A percentile compares a stretch with the other conserved stretches of the same genome.
Evolutionary conservation across 106 monocot species (phyloP).

Genomic region (Platanthera zijinensis): DNA sequence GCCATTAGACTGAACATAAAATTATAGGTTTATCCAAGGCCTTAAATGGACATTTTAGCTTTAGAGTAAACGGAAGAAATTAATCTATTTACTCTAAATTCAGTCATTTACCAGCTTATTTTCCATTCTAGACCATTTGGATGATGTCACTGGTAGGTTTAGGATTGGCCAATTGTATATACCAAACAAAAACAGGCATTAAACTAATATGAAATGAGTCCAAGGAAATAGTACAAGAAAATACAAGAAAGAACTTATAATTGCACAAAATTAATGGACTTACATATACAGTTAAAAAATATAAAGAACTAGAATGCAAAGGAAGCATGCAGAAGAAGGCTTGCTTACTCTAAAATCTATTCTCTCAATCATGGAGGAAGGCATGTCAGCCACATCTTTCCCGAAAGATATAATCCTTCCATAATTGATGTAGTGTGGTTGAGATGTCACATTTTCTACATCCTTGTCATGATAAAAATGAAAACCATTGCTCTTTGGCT

Average conservation of each 20-base stretch:
- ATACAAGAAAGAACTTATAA: background rate
- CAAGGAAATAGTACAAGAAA: background rate
- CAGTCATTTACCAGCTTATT: background rate
- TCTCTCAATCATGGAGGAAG: constrained; percentile 54
- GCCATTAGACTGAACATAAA: too few relatives aligned
- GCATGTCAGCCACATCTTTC: constrained; percentile 61
- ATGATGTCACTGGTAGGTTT: background rate
- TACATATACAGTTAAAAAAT: background rate
- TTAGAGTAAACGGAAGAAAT: background rate
- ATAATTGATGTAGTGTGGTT: constrained; percentile 37
- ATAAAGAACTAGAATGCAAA: background rate
- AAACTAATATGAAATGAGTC: background rate
- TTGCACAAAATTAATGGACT: background rate
- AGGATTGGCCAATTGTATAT: background rate
- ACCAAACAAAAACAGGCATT: background rate
- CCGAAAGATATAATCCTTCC: constrained; percentile 94
- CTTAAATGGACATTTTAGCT: background rate
- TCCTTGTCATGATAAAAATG: constrained; percentile 20
- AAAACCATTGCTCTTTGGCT: constrained; percentile 42
- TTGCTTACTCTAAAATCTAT: constrained; percentile 70
- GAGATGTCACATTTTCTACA: constrained; percentile 16
- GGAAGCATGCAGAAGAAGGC: background rate
- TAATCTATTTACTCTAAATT: background rate
- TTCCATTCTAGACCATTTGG: background rate
- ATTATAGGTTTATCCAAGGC: too few relatives aligned